Percentiles rank a stretch among this genome's conserved stretches.
Evolutionary conservation across 176 grass and related monocot species (phyloP).

Genomic region (Ensete ventricosum): DNA sequence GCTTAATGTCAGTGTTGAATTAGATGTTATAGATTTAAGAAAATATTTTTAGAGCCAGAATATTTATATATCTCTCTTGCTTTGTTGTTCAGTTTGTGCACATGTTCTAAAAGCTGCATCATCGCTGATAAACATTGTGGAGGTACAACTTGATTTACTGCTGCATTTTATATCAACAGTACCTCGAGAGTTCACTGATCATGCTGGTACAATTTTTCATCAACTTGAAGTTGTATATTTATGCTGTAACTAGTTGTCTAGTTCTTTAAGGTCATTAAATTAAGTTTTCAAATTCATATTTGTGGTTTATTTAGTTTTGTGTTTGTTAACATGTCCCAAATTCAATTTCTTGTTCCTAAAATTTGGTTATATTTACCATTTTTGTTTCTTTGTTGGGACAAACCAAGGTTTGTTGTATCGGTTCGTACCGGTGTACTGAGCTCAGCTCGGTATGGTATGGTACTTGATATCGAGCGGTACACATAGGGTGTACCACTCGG

Average conservation of each 20-base stretch:
- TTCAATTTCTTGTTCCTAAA: neutral
- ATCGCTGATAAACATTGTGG: conserved; percentile 54
- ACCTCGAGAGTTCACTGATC: conserved; percentile 84
- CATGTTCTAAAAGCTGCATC: conserved; percentile 60
- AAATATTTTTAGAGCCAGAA: too few species aligned
- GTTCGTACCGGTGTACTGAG: too few species aligned
- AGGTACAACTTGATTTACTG: conserved; percentile 66
- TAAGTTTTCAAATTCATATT: neutral
- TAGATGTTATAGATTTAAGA: neutral
- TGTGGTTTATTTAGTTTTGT: neutral
- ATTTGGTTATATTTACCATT: neutral
- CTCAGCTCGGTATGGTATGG: too few species aligned
- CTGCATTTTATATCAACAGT: conserved; percentile 78
- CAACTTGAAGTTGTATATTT: conserved; percentile 1
- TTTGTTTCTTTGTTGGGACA: neutral
- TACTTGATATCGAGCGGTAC: too few species aligned
- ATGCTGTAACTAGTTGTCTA: neutral
- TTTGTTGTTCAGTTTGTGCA: conserved; percentile 52
- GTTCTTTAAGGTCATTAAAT: neutral
- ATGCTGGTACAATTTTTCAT: conserved; percentile 37
- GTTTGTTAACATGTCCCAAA: neutral
- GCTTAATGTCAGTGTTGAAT: conserved; percentile 7
- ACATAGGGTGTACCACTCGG: too few species aligned
- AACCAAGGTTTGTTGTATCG: too few species aligned
- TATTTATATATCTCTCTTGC: neutral